These are phyloP conservation scores for Fusarium sp. DNA, from an alignment of 2,329 filamentous ascomycete genomes.

Conservation along the genomic window DNA sequence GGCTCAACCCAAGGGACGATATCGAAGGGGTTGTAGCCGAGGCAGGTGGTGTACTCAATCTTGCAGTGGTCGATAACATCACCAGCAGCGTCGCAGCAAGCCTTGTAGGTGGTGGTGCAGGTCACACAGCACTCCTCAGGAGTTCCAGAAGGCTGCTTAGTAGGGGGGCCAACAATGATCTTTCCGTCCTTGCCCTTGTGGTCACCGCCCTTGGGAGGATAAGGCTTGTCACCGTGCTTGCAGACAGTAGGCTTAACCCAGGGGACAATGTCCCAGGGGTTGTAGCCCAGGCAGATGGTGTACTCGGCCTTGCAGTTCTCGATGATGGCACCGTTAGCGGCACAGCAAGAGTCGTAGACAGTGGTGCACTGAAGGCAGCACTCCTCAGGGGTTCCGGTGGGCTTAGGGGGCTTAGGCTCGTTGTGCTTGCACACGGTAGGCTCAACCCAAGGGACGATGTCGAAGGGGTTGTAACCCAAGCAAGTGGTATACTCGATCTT, in stretches of 20 bases:
- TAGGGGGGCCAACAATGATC: neutral
- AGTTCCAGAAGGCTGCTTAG: neutral
- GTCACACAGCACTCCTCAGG: slow-evolving; percentile 22
- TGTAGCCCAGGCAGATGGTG: slow-evolving; percentile 24
- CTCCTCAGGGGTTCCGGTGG: neutral
- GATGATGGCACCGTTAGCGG: neutral
- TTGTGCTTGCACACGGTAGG: slow-evolving; percentile 28
- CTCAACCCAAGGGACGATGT: slow-evolving; percentile 18
- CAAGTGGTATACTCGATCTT: slow-evolving; percentile 27
- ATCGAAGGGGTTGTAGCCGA: slow-evolving; percentile 30
- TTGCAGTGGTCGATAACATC: slow-evolving; percentile 24
- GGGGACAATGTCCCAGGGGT: slow-evolving; percentile 10
- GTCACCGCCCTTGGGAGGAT: neutral
- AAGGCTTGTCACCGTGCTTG: slow-evolving; percentile 8
- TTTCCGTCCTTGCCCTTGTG: neutral
- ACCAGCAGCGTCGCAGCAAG: slow-evolving; percentile 25
- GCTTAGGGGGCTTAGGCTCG: slow-evolving; percentile 13
- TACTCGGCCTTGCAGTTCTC: slow-evolving; percentile 18
- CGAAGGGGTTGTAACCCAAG: slow-evolving; percentile 31
- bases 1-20: slow-evolving; percentile 22
- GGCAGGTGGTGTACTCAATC: slow-evolving; percentile 22
- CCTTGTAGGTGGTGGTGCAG: slow-evolving; percentile 20
- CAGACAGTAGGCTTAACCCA: slow-evolving; percentile 22
- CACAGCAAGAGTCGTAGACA: slow-evolving; percentile 27
- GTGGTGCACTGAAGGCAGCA: slow-evolving; percentile 20